Evolutionary conservation across 257 asterid species (phyloP), one percentile per base, ranked within the genome.

Genomic region (Solanum medicagineum): DNA sequence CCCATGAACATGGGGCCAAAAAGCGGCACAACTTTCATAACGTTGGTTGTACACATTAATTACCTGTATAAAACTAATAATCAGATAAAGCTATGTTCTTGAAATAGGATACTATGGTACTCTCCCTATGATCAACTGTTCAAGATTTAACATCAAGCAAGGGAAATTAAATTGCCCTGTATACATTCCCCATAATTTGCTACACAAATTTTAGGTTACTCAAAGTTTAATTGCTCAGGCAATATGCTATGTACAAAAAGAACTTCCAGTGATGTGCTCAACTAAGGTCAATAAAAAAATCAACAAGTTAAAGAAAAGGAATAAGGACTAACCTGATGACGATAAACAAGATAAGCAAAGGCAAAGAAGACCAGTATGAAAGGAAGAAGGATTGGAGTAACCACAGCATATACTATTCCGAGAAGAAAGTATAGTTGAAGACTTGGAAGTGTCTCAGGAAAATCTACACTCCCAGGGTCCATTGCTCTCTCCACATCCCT

Each of bases 301-400:
- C 1, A 1, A 79, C 29, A 53, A 79, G 49, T 73, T 40, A 36
- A 55, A 84, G 32, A 16, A 57, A 47, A 29, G 20, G 8, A 8
- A 32, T 10, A 62, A 22, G 85, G 44, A 87, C 92, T 57, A 83
- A 95, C 98, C 97, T 97, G 99, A 88, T 97, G 99, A 47, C 99
- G 98, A 65, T 97, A 97, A 62, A 97, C 98, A 14, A 95, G 92
- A 91, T 92, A 92, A 5, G 99, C 99, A 3, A 97, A 92, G 84
- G 93, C 98, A 24, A 97, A 97, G 98, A 97, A 97, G 87, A 97
- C 88, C 80, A 95, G 89, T 81, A 97, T 90, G 80, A 95, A 97
- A 24, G 99, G 99, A 86, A 97, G 98, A 87, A 97, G 98, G 80
- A 97, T 91, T 15, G 99, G 99, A 22, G 99, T 97, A 81, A 97